A percentile compares a stretch with the other conserved stretches of the same genome.
phyloP scores from a whole-genome alignment of 1,284 basidiomycete species.

The Ganoderma sinense region DNA sequence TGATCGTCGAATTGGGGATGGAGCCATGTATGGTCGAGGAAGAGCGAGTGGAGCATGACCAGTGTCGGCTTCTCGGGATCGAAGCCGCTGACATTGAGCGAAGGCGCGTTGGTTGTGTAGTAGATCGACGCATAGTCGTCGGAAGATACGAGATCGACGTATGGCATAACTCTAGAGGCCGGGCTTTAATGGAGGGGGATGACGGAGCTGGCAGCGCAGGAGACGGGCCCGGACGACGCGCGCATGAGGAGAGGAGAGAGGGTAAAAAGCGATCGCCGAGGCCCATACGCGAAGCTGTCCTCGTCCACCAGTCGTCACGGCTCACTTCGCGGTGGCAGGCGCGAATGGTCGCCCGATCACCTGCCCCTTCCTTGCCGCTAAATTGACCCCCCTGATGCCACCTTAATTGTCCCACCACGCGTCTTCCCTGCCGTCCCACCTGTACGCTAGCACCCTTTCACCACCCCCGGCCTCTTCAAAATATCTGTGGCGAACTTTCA shows the following conservation, averaged over 20 bases:
- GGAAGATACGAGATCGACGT: conserved; percentile 66
- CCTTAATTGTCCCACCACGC: conserved; percentile 13
- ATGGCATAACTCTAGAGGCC: conserved; percentile 60
- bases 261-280: conserved; percentile 2
- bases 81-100: conserved; percentile 68
- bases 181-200: conserved; percentile 13
- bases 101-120: conserved; percentile 70
- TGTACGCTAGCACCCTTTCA: background rate
- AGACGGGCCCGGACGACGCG: conserved; percentile 12
- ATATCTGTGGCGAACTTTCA: background rate
- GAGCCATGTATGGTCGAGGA: conserved; percentile 75
- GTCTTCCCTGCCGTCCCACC: background rate
- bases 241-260: conserved; percentile 23
- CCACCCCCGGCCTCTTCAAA: background rate
- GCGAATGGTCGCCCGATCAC: conserved; percentile 23
- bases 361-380: conserved; percentile 6
- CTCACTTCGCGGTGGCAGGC: background rate
- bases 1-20: conserved; percentile 71
- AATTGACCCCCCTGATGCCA: conserved; percentile 22
- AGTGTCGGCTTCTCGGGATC: conserved; percentile 68
- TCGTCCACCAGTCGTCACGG: background rate
- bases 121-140: conserved; percentile 75
- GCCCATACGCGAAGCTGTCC: background rate
- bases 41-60: conserved; percentile 70
- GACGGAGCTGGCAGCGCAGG: conserved; percentile 2